phyloP scores from a whole-genome alignment of 768 basidiomycete genomes.

The Lactarius vividus region DNA sequence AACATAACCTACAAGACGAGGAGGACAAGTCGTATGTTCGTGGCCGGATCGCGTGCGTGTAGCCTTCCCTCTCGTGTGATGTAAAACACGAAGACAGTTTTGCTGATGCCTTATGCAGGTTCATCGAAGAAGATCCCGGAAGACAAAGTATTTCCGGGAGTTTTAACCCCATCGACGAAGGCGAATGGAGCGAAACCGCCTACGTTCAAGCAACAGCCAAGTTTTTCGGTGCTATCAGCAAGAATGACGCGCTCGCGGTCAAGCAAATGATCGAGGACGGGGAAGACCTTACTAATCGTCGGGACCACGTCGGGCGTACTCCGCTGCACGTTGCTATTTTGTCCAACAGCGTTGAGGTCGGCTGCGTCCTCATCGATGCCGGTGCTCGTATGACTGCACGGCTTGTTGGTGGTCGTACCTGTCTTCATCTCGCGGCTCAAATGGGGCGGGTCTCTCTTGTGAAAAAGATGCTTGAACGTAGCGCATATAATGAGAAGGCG shows the following conservation, averaged over 20 bases:
- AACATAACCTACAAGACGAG: slow-evolving; percentile 47
- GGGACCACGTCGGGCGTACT: slow-evolving; percentile 63
- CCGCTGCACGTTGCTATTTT: slow-evolving; percentile 58
- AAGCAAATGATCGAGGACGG: slow-evolving; percentile 41
- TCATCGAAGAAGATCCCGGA: slow-evolving; percentile 59
- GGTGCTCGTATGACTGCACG: slow-evolving; percentile 55
- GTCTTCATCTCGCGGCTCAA: slow-evolving; percentile 57
- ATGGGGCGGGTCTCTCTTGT: slow-evolving; percentile 43
- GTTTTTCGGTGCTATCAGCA: slow-evolving; percentile 55
- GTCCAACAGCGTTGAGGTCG: slow-evolving; percentile 44
- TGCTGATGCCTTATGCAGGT: slow-evolving; percentile 35
- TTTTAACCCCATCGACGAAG: slow-evolving; percentile 65
- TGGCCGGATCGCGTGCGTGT: slow-evolving; percentile 30
- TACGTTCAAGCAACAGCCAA: slow-evolving; percentile 54
- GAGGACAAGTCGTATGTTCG: slow-evolving; percentile 55
- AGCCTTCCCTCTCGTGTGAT: neutral
- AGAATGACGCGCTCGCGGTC: slow-evolving; percentile 43
- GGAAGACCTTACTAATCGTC: slow-evolving; percentile 45
- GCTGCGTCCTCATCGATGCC: slow-evolving; percentile 50
- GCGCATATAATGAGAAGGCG: slow-evolving; percentile 36
- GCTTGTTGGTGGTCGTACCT: slow-evolving; percentile 53
- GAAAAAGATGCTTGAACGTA: slow-evolving; percentile 51
- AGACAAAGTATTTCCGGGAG: slow-evolving; percentile 60
- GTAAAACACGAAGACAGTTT: neutral
- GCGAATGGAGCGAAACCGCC: slow-evolving; percentile 62